Percentiles rank a stretch among this genome's conserved stretches.
phyloP scores from a whole-genome alignment of 345 rosid species.

The Triadica sebifera region DNA sequence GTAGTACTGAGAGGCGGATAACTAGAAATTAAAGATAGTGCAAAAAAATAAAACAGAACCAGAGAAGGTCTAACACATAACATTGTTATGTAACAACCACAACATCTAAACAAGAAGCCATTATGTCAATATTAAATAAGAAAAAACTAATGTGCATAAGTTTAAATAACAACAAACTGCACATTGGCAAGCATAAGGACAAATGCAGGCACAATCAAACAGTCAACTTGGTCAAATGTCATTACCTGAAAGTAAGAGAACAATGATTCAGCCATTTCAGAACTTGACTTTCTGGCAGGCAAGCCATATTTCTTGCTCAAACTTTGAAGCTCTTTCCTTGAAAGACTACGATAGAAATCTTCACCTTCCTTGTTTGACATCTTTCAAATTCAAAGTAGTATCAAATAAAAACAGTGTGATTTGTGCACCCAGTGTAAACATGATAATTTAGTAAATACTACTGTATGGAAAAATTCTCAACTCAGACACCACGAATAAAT shows the following conservation, averaged over 20 bases:
- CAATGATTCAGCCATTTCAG: slow-evolving; percentile 58
- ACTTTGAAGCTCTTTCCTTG: slow-evolving; percentile 76
- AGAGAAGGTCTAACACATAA: neutral
- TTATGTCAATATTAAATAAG: neutral
- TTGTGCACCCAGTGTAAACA: neutral
- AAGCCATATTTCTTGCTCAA: slow-evolving; percentile 64
- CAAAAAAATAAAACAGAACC: neutral
- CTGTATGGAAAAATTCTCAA: neutral
- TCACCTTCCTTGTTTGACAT: slow-evolving; percentile 48
- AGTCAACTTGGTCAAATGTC: neutral
- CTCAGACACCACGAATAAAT: neutral
- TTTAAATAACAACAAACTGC: neutral
- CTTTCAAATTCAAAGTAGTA: slow-evolving; percentile 21
- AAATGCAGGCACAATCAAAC: neutral
- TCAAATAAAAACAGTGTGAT: neutral
- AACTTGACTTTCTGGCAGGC: slow-evolving; percentile 68
- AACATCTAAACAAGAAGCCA: neutral
- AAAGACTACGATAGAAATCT: slow-evolving; percentile 40
- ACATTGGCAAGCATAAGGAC: neutral
- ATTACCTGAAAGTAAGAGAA: slow-evolving; percentile 49
- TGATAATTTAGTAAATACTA: neutral
- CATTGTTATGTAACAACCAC: neutral
- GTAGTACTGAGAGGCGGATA: neutral
- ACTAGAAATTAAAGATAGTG: neutral
- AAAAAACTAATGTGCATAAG: neutral